phyloP scores from a whole-genome alignment of 176 grass and related monocot species.

The Puya raimondii region DNA sequence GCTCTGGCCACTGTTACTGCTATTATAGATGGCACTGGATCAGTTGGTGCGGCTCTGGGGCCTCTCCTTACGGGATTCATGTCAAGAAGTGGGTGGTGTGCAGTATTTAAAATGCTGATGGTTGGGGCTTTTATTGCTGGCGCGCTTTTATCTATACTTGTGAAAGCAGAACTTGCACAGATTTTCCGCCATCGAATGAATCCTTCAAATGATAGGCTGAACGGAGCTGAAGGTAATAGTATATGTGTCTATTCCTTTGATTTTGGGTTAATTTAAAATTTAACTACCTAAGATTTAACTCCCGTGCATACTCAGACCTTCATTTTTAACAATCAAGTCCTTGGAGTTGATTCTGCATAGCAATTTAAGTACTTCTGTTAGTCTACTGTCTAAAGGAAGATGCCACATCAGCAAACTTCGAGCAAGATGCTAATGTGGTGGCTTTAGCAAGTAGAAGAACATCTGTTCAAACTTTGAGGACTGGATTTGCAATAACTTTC shows the following conservation, averaged over 20 bases:
- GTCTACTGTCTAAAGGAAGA: too few relatives aligned
- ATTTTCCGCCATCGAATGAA: constrained; percentile 27
- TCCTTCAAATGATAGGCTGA: constrained; percentile 5
- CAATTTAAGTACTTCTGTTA: too few relatives aligned
- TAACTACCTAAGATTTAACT: background rate
- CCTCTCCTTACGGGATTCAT: constrained; percentile 60
- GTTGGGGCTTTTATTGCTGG: constrained; percentile 36
- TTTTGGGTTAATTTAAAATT: background rate
- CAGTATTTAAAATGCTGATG: constrained; percentile 53
- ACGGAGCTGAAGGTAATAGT: constrained; percentile 36
- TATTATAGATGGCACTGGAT: constrained; percentile 69
- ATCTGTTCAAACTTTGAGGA: too few relatives aligned
- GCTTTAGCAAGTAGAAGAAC: too few relatives aligned
- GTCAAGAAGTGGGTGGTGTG: constrained; percentile 38
- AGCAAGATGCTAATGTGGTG: background rate
- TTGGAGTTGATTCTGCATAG: background rate
- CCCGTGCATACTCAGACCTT: too few relatives aligned
- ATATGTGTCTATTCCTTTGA: background rate
- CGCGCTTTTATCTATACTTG: constrained; percentile 28
- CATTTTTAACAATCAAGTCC: background rate
- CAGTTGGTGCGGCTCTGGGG: constrained; percentile 52
- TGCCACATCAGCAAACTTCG: background rate
- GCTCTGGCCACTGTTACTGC: constrained; percentile 54
- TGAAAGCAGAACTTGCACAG: constrained; percentile 41
- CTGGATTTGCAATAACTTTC: too few relatives aligned